These are phyloP conservation scores for Firmiana major DNA, from an alignment of 345 rosid species.

Conservation along the genomic window DNA sequence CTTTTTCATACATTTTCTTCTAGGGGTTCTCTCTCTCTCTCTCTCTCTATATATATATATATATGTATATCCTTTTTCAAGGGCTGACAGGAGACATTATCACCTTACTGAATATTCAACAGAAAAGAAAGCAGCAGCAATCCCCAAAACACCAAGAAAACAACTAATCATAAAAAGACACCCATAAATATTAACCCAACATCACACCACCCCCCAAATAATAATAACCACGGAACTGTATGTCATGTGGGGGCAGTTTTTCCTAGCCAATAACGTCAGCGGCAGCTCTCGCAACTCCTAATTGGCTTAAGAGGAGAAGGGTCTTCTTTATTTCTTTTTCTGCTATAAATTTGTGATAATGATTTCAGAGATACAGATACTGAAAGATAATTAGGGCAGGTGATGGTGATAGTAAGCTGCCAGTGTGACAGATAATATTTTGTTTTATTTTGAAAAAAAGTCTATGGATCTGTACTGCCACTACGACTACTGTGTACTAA, in stretches of 20 bases:
- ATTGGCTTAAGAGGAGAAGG: not conserved
- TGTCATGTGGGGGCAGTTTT: not conserved
- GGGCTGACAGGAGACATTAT: slow-evolving; percentile 2
- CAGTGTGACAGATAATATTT: not conserved
- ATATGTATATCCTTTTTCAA: not conserved
- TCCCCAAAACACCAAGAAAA: slow-evolving; percentile 16
- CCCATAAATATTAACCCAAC: not conserved
- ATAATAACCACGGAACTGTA: not conserved
- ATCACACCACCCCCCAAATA: not conserved
- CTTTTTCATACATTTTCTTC: not conserved
- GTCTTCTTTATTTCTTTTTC: not conserved
- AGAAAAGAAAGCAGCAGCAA: slow-evolving; percentile 17
- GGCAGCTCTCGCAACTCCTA: not conserved
- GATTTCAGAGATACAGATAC: slow-evolving; percentile 10
- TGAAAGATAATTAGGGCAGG: not conserved
- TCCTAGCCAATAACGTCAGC: not conserved
- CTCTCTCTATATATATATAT: not conserved
- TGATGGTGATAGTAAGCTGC: slow-evolving; percentile 14
- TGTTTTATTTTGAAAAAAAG: not conserved
- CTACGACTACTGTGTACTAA: not conserved
- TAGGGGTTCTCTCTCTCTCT: not conserved
- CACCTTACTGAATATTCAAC: not conserved
- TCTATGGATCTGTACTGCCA: not conserved
- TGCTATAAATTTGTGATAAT: slow-evolving; percentile 6
- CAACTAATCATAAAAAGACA: not conserved